phyloP scores from a whole-genome alignment of 75 land plant genomes.

The Selaginella moellendorffii region DNA sequence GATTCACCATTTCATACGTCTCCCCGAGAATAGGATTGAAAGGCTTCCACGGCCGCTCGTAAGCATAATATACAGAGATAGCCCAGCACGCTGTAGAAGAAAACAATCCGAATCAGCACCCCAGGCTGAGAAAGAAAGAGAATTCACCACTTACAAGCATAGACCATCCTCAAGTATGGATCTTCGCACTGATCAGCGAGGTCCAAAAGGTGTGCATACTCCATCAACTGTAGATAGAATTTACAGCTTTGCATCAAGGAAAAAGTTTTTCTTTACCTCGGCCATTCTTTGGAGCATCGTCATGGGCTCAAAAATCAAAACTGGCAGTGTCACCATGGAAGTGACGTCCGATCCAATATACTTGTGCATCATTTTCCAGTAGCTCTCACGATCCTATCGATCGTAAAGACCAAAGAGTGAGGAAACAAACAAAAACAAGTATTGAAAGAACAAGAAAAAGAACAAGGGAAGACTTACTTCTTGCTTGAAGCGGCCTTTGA shows the following conservation, averaged over 20 bases:
- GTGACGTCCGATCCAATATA: slow-evolving; percentile 98
- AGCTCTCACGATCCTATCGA: slow-evolving; percentile 90
- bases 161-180: slow-evolving; percentile 73
- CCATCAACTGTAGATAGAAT: slow-evolving; percentile 61
- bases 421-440: too few relatives aligned
- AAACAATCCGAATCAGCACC: too few relatives aligned
- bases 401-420: not conserved
- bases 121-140: too few relatives aligned
- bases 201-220: slow-evolving; percentile 71
- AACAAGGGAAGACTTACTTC: slow-evolving; percentile 33
- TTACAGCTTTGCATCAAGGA: slow-evolving; percentile 57
- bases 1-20: slow-evolving; percentile 94
- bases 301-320: slow-evolving; percentile 96
- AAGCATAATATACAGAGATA: slow-evolving; percentile 80
- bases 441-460: too few relatives aligned
- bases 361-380: slow-evolving; percentile 99
- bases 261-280: slow-evolving; percentile 73
- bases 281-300: slow-evolving; percentile 99
- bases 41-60: slow-evolving; percentile 92
- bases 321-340: slow-evolving; percentile 97
- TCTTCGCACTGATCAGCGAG: slow-evolving; percentile 81
- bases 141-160: slow-evolving; percentile 65
- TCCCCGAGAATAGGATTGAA: slow-evolving; percentile 97
- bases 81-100: slow-evolving; percentile 71
- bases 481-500: slow-evolving; percentile 73